These are phyloP conservation scores for Ceratocystiopsis brevicomis DNA, from an alignment of 2,329 filamentous ascomycete genomes.

Conservation along the genomic window DNA sequence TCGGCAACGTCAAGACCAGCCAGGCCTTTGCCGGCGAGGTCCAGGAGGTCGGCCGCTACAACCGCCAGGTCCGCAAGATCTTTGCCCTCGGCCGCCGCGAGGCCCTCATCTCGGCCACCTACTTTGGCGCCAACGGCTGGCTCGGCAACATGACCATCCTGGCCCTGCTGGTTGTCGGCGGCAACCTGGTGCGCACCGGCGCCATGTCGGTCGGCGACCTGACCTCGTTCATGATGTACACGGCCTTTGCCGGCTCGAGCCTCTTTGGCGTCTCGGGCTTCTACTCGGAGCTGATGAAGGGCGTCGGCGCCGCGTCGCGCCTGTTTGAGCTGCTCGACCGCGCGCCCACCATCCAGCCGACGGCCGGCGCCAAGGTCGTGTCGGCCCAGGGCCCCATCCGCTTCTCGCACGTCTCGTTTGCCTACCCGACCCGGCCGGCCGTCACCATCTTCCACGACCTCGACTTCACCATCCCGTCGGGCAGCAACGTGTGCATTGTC, in stretches of 20 bases:
- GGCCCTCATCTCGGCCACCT: conserved; percentile 73
- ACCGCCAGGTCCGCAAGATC: conserved; percentile 77
- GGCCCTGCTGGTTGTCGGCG: conserved; percentile 74
- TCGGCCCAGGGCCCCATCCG: conserved; percentile 78
- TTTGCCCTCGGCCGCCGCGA: conserved; percentile 77
- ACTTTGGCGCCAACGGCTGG: conserved; percentile 74
- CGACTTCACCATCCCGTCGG: conserved; percentile 78
- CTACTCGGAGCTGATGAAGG: conserved; percentile 98
- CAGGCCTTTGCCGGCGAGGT: conserved; percentile 92
- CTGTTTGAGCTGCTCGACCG: conserved; percentile 92
- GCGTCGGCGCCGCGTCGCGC: conserved; percentile 86
- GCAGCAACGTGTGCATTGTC: conserved; percentile 89
- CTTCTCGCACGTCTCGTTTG: conserved; percentile 72
- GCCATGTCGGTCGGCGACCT: conserved; percentile 79
- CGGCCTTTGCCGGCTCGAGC: conserved; percentile 66
- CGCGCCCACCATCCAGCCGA: conserved; percentile 69
- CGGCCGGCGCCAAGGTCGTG: conserved; percentile 56
- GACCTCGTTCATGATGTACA: conserved; percentile 97
- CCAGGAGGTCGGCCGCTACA: conserved; percentile 79
- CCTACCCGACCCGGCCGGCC: conserved; percentile 83
- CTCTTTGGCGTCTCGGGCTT: conserved; percentile 89
- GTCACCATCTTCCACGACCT: conserved; percentile 81
- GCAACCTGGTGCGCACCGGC: conserved; percentile 72
- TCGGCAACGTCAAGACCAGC: conserved; percentile 90
- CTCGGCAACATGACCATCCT: conserved; percentile 94